phyloP scores from a whole-genome alignment of 176 grass and related monocot species.

The Chrysopogon serrulatus region DNA sequence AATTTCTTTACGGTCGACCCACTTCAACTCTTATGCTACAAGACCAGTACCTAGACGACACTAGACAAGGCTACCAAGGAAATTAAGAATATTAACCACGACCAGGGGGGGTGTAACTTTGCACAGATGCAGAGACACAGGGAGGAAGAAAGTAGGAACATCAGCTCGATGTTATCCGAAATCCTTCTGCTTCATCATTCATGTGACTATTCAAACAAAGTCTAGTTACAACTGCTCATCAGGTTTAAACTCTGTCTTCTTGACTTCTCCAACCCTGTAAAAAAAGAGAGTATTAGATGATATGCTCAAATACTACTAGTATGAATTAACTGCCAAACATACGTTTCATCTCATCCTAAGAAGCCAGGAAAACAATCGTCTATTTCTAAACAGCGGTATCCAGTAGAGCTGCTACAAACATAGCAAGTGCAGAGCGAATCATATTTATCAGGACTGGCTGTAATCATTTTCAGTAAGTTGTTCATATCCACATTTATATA shows the following conservation, averaged over 20 bases:
- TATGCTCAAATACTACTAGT: not conserved
- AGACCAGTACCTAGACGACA: constrained; percentile 32
- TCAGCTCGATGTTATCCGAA: constrained; percentile 48
- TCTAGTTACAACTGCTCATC: constrained; percentile 33
- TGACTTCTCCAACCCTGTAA: constrained; percentile 21
- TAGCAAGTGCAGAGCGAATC: not conserved
- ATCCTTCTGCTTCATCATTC: constrained; percentile 20
- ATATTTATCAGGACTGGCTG: not conserved
- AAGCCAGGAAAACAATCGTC: not conserved
- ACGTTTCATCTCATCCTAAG: not conserved
- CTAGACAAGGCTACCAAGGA: constrained; percentile 11
- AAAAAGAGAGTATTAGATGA: not conserved
- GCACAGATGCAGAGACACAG: constrained; percentile 6
- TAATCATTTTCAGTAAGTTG: not conserved
- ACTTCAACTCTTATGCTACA: constrained; percentile 51
- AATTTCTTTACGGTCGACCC: constrained; percentile 41
- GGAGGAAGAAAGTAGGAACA: constrained; percentile 33
- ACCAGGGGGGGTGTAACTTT: constrained; percentile 41
- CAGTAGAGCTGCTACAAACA: not conserved
- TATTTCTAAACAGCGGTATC: not conserved
- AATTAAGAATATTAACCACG: constrained; percentile 43
- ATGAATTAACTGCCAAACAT: not conserved
- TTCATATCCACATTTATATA: not conserved
- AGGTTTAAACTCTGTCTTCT: constrained; percentile 29
- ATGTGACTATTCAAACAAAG: constrained; percentile 27